Conservation (phyloP, 208 protist species). For the Endotrypanum monterogeii region DNA sequence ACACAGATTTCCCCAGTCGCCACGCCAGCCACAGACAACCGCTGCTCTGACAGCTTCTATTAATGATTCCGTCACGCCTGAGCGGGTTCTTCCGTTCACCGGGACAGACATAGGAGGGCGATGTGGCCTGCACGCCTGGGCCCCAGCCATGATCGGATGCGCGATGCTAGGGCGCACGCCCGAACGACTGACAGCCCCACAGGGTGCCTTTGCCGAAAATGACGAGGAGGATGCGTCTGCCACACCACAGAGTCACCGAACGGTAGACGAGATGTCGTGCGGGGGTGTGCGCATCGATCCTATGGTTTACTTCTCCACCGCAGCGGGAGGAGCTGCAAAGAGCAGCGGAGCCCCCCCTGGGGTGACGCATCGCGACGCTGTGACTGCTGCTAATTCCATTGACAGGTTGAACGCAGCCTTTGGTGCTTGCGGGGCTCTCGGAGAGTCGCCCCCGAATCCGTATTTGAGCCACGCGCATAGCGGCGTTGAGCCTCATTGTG, state of each 20-base stretch:
- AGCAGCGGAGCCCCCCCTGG: not conserved
- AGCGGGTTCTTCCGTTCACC: conserved; percentile 14
- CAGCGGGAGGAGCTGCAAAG: not conserved
- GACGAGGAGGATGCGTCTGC: conserved; percentile 37
- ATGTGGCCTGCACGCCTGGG: conserved; percentile 3
- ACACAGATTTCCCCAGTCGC: conserved; percentile 1
- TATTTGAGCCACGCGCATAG: not conserved
- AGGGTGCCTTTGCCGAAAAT: conserved; percentile 41
- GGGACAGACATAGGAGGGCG: not conserved
- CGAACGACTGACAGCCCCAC: conserved; percentile 19
- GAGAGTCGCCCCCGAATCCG: not conserved
- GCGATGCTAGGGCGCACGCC: conserved; percentile 15
- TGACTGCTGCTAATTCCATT: not conserved
- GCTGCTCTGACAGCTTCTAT: not conserved
- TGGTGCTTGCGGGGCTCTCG: not conserved
- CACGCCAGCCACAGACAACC: conserved; percentile 1
- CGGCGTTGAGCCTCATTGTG: conserved; percentile 3
- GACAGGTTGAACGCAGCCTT: not conserved
- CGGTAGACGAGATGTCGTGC: not conserved
- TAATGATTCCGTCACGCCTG: conserved; percentile 9
- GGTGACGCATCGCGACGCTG: not conserved
- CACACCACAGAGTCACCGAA: conserved; percentile 13
- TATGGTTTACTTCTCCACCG: conserved; percentile 28
- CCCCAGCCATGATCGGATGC: conserved; percentile 4
- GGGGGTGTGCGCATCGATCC: conserved; percentile 24